Evolutionary conservation across 2,329 filamentous ascomycete species (phyloP), one percentile per base, ranked within the genome.

Genomic region (Diaporthe vaccinii): DNA sequence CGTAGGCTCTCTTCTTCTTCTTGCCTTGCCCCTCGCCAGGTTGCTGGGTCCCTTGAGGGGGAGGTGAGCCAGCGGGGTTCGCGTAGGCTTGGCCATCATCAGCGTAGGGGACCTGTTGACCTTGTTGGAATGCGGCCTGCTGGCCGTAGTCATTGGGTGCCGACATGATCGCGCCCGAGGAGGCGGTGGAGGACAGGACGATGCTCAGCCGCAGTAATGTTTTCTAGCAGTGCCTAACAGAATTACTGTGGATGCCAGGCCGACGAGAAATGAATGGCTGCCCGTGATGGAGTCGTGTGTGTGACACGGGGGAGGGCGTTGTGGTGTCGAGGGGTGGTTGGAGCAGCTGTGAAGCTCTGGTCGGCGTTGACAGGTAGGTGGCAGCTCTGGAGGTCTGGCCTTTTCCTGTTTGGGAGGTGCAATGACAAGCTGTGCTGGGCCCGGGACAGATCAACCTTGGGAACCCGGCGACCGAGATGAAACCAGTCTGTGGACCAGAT

Each of bases 1-100:
- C 97, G 87, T 98, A 98, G 74, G 94, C 93, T 88, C 95, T 91
- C 90, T 98, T 98, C 91, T 98, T 98, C 88, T 95, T 95, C 84
- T 90, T 92, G 77, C 86, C 89, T 62, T 87, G 86, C 58, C 88
- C 87, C 41, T 84, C 81, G 58, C 78, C 82, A 74, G 80, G 80
- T 49, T 79, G 79, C 59, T 80, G 80, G 51, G 80, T 77, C 15
- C 81, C 78, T 53, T 80, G 81, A 5, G 82, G 83, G 14, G 84
- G 80, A 15, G 82, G 81, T 57, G 83, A 83, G 59, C 80, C 81
- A 62, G 83, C 78, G 73, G 85, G 84, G 70, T 79, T 82, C 74
- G 85, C 86, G 79, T 84, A 85, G 49, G 76, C 82, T 62, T 80
- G 80, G 74, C 80, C 77, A 58, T 80, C 79, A 74, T 85, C 84